These are phyloP conservation scores for Yamadazyma philogaea DNA, from an alignment of 805 yeast species.

Conservation along the genomic window DNA sequence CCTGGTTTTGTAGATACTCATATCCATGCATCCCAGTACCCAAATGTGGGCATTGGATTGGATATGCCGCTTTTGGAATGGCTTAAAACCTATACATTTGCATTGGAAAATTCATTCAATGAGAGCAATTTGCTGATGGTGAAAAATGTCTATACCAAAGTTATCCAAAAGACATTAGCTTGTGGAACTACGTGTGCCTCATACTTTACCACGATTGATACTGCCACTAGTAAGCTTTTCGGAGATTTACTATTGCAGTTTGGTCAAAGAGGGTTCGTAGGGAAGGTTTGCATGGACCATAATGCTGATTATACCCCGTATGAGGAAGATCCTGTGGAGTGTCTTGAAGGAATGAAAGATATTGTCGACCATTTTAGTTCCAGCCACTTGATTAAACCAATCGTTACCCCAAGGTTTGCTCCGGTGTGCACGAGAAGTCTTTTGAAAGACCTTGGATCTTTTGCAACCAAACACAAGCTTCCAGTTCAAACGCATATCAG, in stretches of 20 bases:
- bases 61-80: constrained; percentile 83
- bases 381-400: constrained; percentile 57
- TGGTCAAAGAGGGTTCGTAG: constrained; percentile 89
- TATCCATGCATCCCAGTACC: constrained; percentile 45
- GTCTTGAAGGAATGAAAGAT: constrained; percentile 50
- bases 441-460: constrained; percentile 58
- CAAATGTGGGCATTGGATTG: constrained; percentile 64
- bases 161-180: constrained; percentile 63
- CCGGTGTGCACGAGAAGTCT: constrained; percentile 73
- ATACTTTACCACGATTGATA: constrained; percentile 86
- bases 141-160: constrained; percentile 56
- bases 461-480: constrained; percentile 45
- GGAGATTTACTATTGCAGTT: constrained; percentile 62
- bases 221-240: constrained; percentile 68
- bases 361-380: constrained; percentile 56
- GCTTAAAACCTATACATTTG: constrained; percentile 85
- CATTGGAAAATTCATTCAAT: constrained; percentile 68
- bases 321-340: constrained; percentile 58
- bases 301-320: constrained; percentile 64
- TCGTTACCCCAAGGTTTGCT: constrained; percentile 91
- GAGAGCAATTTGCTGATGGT: constrained; percentile 51
- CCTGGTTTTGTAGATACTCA: constrained; percentile 47
- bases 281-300: constrained; percentile 91
- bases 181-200: constrained; percentile 92
- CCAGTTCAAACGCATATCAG: constrained; percentile 90